Evolutionary conservation across 2,329 filamentous ascomycete genomes (phyloP).

Genomic region (Arthroderma sp.): DNA sequence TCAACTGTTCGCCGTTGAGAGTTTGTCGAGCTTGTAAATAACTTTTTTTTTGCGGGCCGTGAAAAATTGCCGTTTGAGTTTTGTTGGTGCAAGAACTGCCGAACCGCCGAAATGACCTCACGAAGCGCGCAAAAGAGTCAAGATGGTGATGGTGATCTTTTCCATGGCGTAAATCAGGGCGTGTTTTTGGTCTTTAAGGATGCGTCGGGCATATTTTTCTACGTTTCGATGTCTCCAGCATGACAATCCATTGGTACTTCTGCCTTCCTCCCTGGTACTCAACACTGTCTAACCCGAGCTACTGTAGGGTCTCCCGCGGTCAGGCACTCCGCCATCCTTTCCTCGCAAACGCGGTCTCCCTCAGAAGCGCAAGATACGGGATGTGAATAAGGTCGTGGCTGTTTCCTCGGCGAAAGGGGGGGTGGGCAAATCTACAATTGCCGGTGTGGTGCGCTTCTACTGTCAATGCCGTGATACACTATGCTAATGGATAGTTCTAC

Average conservation of each 20-base stretch:
- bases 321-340: conserved; percentile 53
- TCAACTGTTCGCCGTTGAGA: conserved; percentile 5
- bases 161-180: no score
- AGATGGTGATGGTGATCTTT: no score
- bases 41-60: conserved; percentile 4
- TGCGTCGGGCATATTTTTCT: conserved; percentile 42
- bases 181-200: conserved; percentile 8
- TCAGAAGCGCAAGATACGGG: conserved; percentile 62
- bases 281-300: neutral
- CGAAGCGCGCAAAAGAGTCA: no score
- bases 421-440: conserved; percentile 93
- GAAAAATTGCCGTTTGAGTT: conserved; percentile 7
- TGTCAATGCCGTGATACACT: neutral
- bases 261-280: neutral
- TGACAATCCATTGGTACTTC: conserved; percentile 71
- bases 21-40: neutral
- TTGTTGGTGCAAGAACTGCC: no score
- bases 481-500: neutral
- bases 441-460: conserved; percentile 40
- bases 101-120: neutral
- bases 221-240: conserved; percentile 45
- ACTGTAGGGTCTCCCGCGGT: conserved; percentile 65
- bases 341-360: conserved; percentile 70
- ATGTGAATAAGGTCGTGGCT: conserved; percentile 86
- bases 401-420: conserved; percentile 95